Conservation (phyloP, 148 eudicot species). For the Rheum nobile region DNA sequence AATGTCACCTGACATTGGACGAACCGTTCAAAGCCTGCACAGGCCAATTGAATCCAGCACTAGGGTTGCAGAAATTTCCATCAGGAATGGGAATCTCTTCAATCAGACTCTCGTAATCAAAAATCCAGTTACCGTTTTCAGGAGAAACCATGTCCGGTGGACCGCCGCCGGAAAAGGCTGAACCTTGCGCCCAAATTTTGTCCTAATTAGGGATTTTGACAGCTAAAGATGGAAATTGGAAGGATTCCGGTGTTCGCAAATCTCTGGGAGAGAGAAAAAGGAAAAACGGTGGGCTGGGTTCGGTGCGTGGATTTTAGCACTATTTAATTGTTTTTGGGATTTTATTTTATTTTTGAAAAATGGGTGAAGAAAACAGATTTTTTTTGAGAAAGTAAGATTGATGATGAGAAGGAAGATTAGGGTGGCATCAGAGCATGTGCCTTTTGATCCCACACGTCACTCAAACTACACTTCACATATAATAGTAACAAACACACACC, state of each 20-base stretch:
- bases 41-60: constrained; percentile 48
- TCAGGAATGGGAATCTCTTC: constrained; percentile 25
- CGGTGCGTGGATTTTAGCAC: constrained; percentile 4
- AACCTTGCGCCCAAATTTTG: constrained; percentile 1
- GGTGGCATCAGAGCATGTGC: neutral
- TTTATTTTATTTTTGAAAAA: neutral
- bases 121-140: constrained; percentile 9
- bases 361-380: neutral
- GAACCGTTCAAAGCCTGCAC: constrained; percentile 37
- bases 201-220: neutral
- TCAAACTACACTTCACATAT: neutral
- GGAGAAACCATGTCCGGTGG: constrained; percentile 7
- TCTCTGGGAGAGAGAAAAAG: neutral
- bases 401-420: neutral
- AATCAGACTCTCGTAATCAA: neutral
- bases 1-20: constrained; percentile 40
- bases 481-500: no score
- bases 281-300: constrained; percentile 7
- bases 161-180: constrained; percentile 3
- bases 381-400: no score
- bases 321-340: neutral
- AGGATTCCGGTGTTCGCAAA: neutral
- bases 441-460: constrained; percentile 5
- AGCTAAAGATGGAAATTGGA: constrained; percentile 8
- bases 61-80: constrained; percentile 30